These are phyloP conservation scores for Sugiyamaella floridensis DNA, from an alignment of 805 yeast genomes.

Conservation along the genomic window DNA sequence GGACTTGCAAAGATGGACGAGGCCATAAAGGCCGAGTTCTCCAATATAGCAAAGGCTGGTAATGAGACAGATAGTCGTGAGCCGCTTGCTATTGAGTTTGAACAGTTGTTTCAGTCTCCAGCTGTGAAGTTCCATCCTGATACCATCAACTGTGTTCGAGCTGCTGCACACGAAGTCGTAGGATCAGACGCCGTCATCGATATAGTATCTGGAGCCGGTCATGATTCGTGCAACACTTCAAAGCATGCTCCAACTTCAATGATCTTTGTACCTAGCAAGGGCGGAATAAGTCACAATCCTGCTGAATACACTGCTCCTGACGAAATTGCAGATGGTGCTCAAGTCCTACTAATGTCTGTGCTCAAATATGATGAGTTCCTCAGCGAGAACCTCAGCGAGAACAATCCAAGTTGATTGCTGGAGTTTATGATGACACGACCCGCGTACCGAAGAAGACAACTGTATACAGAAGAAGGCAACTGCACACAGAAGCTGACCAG, in stretches of 20 bases:
- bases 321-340: constrained; percentile 51
- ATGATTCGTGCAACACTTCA: constrained; percentile 57
- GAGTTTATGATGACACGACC: no score
- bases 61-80: constrained; percentile 2
- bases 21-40: not conserved
- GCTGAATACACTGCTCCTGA: constrained; percentile 60
- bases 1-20: not conserved
- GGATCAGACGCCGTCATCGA: constrained; percentile 13
- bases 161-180: constrained; percentile 36
- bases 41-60: constrained; percentile 4
- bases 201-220: constrained; percentile 74
- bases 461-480: no score
- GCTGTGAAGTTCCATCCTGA: constrained; percentile 50
- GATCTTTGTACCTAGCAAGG: constrained; percentile 63
- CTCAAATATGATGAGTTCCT: constrained; percentile 31
- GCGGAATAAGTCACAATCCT: constrained; percentile 61
- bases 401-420: no score
- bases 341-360: constrained; percentile 47
- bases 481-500: no score
- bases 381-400: no score
- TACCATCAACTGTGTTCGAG: constrained; percentile 45
- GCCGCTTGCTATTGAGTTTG: constrained; percentile 30
- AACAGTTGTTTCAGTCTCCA: constrained; percentile 41
- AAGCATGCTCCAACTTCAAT: constrained; percentile 57
- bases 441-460: no score